Conservation (phyloP, 2,329 filamentous ascomycete species). For the Huntiella savannae region DNA sequence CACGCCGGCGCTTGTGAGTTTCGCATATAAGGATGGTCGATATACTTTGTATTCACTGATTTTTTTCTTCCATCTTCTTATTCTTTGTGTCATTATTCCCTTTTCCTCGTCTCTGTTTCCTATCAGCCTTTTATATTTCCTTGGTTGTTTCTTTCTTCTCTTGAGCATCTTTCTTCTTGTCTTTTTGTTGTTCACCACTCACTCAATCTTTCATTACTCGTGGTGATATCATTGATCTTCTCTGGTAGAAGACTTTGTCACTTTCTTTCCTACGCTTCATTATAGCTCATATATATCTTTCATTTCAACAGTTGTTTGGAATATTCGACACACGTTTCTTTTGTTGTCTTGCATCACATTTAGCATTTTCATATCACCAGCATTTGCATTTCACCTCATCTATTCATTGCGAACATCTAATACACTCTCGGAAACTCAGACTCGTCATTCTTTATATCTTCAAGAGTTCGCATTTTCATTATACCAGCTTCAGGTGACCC, state of each 20-base stretch:
- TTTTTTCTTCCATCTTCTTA: not conserved
- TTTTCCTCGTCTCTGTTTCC: not conserved
- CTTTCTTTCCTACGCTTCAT: constrained; percentile 1
- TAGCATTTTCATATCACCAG: not conserved
- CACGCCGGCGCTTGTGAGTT: too few species aligned
- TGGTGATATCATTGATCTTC: not conserved
- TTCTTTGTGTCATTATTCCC: not conserved
- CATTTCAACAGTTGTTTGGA: not conserved
- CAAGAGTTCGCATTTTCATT: constrained; percentile 1
- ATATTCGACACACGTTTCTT: not conserved
- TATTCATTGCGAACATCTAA: too few species aligned
- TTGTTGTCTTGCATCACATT: not conserved
- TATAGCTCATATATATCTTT: not conserved
- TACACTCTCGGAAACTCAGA: too few species aligned
- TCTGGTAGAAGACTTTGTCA: constrained; percentile 2
- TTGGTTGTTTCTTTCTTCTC: not conserved
- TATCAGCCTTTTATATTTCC: not conserved
- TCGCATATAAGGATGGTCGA: too few species aligned
- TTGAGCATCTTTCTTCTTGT: not conserved
- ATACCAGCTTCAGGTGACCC: constrained; percentile 13
- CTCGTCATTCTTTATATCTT: not conserved
- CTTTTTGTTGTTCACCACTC: not conserved
- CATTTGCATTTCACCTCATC: not conserved
- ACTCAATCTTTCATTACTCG: too few species aligned
- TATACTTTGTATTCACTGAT: too few species aligned